Base-by-base conservation (phyloP, 495 filamentous ascomycete genomes). In the Podospora sp. region DNA sequence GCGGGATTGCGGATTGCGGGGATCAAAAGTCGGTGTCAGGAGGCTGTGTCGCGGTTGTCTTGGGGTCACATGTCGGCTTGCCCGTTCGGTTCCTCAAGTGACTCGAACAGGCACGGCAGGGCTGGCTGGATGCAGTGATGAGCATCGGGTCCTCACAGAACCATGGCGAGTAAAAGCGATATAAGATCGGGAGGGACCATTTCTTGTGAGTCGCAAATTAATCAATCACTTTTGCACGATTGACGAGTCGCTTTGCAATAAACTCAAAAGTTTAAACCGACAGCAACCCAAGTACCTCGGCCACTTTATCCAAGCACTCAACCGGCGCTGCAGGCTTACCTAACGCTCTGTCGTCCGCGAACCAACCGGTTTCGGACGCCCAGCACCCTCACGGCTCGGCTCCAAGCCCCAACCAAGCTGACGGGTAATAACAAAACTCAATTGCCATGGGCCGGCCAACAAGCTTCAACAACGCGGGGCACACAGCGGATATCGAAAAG, bases 1-100 rank as follows among this genome's bases (percentile, higher is more conserved):
- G 62, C 51, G 51, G 20, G 40, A 18, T 18, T 20, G 18, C 24
- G 46, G 46, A 57, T 26, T 20, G 57, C 14, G 58, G 18, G 46
- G 29, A 24, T 25, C 6, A 69, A 67, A 69, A 60, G 62, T 64
- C 65, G 65, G 67, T 64, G 65, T 69, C 64, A 63, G 65, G 65
- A 70, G 65, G 72, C 71, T 69, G 72, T 70, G 62, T 57, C 27
- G 24, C 18, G 12, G 26, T 55, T 12, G 50, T 40, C 40, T 51
- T 33, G 5, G 18, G 57, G 61, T 68, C 67, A 68, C 61, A 60
- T 68, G 66, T 25, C 46, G 27, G 49, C 29, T 49, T 62, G 58
- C n/a, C 51, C 22, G 49, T 61, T 50, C 27, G 24, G 2, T 12
- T 18, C 12, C 40, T 40, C 62, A 60, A 51, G n/a, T 59, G 61